Evolutionary conservation across 257 asterid species (phyloP).

Genomic region (Jaltomata sinuosa): DNA sequence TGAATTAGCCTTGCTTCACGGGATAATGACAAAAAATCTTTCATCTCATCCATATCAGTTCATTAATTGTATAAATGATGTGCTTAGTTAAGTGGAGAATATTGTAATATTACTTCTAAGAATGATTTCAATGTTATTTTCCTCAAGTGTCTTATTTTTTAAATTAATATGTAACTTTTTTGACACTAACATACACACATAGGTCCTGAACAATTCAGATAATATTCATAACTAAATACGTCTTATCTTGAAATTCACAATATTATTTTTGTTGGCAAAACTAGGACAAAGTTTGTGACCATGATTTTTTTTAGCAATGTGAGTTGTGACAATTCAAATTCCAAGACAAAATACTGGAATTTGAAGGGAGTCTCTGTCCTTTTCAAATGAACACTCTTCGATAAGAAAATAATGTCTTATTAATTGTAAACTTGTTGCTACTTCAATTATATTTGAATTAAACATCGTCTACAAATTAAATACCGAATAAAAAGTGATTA

Average conservation of each 20-base stretch:
- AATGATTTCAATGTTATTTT: no score
- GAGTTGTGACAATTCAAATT: background rate
- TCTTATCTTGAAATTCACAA: background rate
- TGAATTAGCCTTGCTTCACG: background rate
- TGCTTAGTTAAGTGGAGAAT: background rate
- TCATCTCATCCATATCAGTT: background rate
- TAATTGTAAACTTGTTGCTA: no score
- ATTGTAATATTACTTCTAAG: no score
- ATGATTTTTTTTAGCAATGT: background rate
- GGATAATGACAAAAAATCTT: no score
- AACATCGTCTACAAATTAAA: background rate
- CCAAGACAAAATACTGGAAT: background rate
- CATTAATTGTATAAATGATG: no score
- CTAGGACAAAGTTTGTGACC: background rate
- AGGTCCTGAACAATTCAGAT: background rate
- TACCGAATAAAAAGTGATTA: no score
- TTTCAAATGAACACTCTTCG: background rate
- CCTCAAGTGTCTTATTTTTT: no score
- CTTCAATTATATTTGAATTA: background rate
- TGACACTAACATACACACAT: background rate
- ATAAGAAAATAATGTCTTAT: background rate
- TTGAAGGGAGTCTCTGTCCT: background rate
- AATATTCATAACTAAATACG: background rate
- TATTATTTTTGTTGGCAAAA: background rate
- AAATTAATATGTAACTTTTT: background rate